Evolutionary conservation across 2,329 filamentous ascomycete genomes (phyloP), one percentile per base, ranked within the genome.

Genomic region (Venturia nashicola): DNA sequence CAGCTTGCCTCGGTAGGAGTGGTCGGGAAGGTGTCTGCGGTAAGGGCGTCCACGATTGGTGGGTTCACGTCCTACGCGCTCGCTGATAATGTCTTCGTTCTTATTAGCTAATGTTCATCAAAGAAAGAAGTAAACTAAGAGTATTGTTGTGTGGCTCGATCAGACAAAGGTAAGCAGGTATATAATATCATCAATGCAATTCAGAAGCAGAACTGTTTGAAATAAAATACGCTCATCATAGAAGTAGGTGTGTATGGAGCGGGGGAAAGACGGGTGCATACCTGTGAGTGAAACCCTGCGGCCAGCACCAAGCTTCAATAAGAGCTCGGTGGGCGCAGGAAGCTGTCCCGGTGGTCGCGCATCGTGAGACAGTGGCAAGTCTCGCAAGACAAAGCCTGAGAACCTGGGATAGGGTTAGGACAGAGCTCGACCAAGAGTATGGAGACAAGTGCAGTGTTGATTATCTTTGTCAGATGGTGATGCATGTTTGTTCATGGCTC

Each of bases 401-500:
- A 23, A 61, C 36, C 42, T 42, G n/a, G 48, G 27, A 32, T 51
- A 20, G 34, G 51, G 60, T 39, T 27, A 39, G 44, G 9, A 43
- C 4, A 34, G 7, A 51, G 39, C n/a, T 51, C 40, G 14, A 46
- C 27, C 3, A 39, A 54, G 12, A 44, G n/a, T 51, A 7, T 23
- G 44, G 34, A 43, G 8, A 20, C 1, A 43, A 27, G 12, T 39
- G 18, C 36, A 16, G 36, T 36, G n/a, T n/a, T n/a, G 42, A 48
- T 32, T 16, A 51, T 55, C 43, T 6, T 8, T 44, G 59, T 76
- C 74, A 84, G 81, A 83, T 81, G 82, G 82, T 84, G 77, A 76
- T 83, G 82, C 82, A 84, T 84, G 81, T 83, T 81, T 77, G 80
- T 80, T 78, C 69, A 73, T 76, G 79, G 80, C 80, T 80, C 81